Conservation (phyloP, 306 rosid species). For the Carpinus fangiana region DNA sequence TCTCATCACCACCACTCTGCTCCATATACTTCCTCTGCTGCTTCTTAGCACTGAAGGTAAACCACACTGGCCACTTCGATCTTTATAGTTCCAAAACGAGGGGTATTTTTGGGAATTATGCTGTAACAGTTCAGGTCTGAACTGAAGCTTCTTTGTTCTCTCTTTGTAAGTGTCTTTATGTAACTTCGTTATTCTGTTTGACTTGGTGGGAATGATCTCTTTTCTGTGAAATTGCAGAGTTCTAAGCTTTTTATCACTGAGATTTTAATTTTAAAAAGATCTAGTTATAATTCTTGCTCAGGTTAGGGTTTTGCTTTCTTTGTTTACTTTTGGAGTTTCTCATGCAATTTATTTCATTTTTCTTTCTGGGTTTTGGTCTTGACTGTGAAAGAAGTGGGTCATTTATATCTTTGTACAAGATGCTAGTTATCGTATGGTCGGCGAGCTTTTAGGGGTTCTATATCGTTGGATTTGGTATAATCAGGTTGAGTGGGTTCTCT, state of each 20-base stretch:
- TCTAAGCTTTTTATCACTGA: neutral
- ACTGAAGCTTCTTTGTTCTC: conserved; percentile 44
- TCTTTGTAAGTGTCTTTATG: neutral
- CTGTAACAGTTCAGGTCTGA: conserved; percentile 32
- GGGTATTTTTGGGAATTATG: conserved; percentile 26
- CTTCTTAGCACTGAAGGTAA: too few species aligned
- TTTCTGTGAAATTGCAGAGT: conserved; percentile 5
- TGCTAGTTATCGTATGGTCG: neutral
- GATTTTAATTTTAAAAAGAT: conserved; percentile 1
- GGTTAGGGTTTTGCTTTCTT: conserved; percentile 18
- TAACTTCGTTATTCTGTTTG: conserved; percentile 14
- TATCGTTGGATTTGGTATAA: neutral
- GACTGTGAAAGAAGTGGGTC: neutral
- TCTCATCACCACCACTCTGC: too few species aligned
- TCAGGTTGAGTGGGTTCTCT: neutral
- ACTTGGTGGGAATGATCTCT: conserved; percentile 21
- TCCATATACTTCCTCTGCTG: too few species aligned
- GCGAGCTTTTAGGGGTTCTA: neutral
- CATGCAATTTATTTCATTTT: conserved; percentile 11
- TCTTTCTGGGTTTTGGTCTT: conserved; percentile 17
- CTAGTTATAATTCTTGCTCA: neutral
- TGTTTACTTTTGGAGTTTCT: neutral
- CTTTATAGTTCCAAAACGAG: neutral
- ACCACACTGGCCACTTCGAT: conserved; percentile 7
- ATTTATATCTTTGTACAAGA: neutral